Conservation (phyloP, 2,329 filamentous ascomycete genomes). For the Trichoderma afroharzianum region DNA sequence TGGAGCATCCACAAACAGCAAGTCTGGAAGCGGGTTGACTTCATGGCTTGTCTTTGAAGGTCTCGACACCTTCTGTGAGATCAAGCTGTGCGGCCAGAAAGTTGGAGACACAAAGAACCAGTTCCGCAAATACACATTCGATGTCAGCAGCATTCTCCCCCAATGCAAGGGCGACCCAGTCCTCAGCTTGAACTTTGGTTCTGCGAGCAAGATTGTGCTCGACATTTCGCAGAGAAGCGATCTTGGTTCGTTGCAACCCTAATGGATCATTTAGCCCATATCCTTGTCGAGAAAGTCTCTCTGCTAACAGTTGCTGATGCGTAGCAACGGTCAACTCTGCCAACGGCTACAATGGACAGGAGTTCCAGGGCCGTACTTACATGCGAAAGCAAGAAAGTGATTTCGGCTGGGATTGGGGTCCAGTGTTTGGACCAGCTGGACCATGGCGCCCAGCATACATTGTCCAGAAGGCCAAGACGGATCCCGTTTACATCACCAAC, state of each 20-base stretch:
- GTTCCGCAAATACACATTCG: slow-evolving; percentile 59
- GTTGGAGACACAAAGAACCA: slow-evolving; percentile 59
- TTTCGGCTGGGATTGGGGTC: slow-evolving; percentile 64
- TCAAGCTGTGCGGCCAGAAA: slow-evolving; percentile 51
- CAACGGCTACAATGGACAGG: slow-evolving; percentile 8
- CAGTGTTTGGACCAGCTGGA: slow-evolving; percentile 56
- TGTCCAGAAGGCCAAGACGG: slow-evolving; percentile 42
- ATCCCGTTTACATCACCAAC: slow-evolving; percentile 34
- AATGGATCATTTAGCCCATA: background rate
- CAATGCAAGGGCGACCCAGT: slow-evolving; percentile 5
- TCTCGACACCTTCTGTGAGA: slow-evolving; percentile 57
- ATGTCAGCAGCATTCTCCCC: slow-evolving; percentile 45
- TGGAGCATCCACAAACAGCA: slow-evolving; percentile 23
- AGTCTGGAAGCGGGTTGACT: slow-evolving; percentile 20
- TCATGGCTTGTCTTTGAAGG: slow-evolving; percentile 60
- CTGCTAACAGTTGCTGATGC: background rate
- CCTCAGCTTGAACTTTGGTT: slow-evolving; percentile 23
- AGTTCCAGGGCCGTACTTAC: slow-evolving; percentile 20
- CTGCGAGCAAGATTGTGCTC: slow-evolving; percentile 19
- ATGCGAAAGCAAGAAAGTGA: slow-evolving; percentile 60
- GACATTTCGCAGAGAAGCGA: background rate
- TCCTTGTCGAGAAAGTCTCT: background rate
- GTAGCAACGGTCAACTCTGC: background rate
- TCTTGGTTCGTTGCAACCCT: background rate
- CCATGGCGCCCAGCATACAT: slow-evolving; percentile 59